Evolutionary conservation across 805 yeast species (phyloP).

Genomic region (Cyberlindnera mrakii): DNA sequence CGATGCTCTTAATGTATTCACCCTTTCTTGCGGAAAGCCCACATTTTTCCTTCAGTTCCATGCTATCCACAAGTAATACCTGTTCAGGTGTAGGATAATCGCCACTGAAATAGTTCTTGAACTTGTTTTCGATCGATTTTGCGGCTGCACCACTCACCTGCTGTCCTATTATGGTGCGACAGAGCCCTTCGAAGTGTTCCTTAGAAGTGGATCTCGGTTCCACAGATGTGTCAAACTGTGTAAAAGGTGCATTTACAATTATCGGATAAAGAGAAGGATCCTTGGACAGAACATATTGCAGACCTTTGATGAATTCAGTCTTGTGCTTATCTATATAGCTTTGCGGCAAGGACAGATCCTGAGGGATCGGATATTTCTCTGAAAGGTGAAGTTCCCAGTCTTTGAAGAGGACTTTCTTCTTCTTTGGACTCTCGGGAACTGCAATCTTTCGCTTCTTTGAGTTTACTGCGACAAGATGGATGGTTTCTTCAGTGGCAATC

Average conservation of each 20-base stretch:
- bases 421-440: constrained; percentile 2
- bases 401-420: constrained; percentile 7
- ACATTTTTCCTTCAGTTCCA: constrained; percentile 44
- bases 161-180: constrained; percentile 55
- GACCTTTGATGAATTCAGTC: constrained; percentile 29
- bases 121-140: constrained; percentile 45
- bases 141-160: constrained; percentile 85
- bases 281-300: constrained; percentile 25
- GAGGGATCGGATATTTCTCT: constrained; percentile 9
- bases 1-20: constrained; percentile 51
- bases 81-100: constrained; percentile 36
- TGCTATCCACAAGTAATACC: constrained; percentile 35
- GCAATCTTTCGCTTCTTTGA: constrained; percentile 6
- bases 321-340: constrained; percentile 24
- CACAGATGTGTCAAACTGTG: constrained; percentile 19
- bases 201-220: constrained; percentile 14
- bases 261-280: constrained; percentile 33
- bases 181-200: constrained; percentile 36
- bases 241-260: constrained; percentile 23
- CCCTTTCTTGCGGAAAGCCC: constrained; percentile 71
- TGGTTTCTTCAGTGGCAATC: not conserved
- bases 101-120: constrained; percentile 32
- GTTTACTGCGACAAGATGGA: constrained; percentile 1
- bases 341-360: constrained; percentile 16
- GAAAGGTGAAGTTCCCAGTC: constrained; percentile 9